Evolutionary conservation across 2,329 filamentous ascomycete genomes (phyloP).

Genomic region (Cladophialophora yegresii): DNA sequence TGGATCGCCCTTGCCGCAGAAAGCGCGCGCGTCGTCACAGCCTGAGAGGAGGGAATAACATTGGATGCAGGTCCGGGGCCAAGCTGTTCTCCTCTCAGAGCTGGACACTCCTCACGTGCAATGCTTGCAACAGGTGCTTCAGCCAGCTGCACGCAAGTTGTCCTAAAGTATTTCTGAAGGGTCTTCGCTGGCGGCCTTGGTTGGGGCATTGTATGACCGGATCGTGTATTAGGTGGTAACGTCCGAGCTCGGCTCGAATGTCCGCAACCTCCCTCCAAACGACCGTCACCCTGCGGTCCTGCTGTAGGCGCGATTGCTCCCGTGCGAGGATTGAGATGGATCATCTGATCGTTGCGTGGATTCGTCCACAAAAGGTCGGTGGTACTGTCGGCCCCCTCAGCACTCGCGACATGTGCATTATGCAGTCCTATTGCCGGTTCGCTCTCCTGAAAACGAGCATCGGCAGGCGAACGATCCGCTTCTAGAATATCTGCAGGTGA

Average conservation of each 20-base stretch:
- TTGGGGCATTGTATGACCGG: not conserved
- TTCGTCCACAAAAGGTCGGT: slow-evolving; percentile 58
- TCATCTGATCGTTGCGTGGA: slow-evolving; percentile 53
- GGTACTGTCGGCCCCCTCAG: slow-evolving; percentile 37
- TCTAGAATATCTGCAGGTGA: not conserved
- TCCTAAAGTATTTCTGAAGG: not conserved
- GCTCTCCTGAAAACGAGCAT: not conserved
- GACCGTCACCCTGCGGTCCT: not conserved
- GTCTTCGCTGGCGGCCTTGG: not conserved
- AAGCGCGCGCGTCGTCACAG: slow-evolving; percentile 50
- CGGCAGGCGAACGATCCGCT: not conserved
- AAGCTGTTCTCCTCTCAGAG: not conserved
- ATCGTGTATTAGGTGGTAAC: not conserved
- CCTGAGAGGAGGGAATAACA: not conserved
- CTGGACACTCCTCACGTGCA: not conserved
- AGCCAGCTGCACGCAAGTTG: not conserved
- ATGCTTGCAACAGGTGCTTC: slow-evolving; percentile 1
- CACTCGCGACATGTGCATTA: not conserved
- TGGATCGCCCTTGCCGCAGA: slow-evolving; percentile 65
- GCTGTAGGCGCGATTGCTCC: slow-evolving; percentile 36
- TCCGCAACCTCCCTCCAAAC: not conserved
- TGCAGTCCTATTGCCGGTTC: not conserved
- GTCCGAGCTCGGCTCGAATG: not conserved
- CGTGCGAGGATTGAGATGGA: slow-evolving; percentile 50
- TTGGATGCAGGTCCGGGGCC: not conserved